phyloP scores from a whole-genome alignment of 257 asterid genomes.

The Petrea volubilis region DNA sequence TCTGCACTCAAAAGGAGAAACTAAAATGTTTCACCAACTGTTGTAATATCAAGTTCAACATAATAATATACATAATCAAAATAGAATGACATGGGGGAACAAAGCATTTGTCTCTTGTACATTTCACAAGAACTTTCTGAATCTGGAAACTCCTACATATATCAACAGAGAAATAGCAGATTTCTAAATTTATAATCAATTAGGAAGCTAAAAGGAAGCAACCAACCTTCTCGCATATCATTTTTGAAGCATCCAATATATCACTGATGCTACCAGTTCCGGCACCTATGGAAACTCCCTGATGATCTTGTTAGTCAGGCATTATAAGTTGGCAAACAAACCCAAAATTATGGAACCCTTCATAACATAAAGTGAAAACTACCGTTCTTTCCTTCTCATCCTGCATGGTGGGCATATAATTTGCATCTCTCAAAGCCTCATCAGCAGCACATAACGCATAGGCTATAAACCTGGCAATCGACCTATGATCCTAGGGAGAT shows the following conservation, averaged over 20 bases:
- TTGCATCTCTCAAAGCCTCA: slow-evolving; percentile 94
- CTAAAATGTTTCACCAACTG: neutral
- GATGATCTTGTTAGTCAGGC: slow-evolving; percentile 40
- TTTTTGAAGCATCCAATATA: slow-evolving; percentile 81
- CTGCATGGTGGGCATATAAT: slow-evolving; percentile 73
- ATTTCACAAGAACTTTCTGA: neutral
- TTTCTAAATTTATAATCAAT: neutral
- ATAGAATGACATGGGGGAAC: slow-evolving; percentile 4
- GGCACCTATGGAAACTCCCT: slow-evolving; percentile 99
- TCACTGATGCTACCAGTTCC: slow-evolving; percentile 95
- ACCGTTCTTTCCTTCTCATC: slow-evolving; percentile 92
- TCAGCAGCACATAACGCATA: slow-evolving; percentile 94
- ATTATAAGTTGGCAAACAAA: slow-evolving; percentile 22
- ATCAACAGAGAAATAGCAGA: slow-evolving; percentile 1
- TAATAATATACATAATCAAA: neutral
- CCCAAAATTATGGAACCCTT: neutral
- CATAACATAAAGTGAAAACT: slow-evolving; percentile 27
- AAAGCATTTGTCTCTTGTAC: slow-evolving; percentile 4
- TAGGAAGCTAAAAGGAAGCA: slow-evolving; percentile 1
- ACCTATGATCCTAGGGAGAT: slow-evolving; percentile 73
- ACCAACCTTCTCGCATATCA: slow-evolving; percentile 84
- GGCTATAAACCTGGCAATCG: slow-evolving; percentile 86
- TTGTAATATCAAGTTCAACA: neutral
- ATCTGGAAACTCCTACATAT: neutral
- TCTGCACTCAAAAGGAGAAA: slow-evolving; percentile 46